A percentile compares a stretch with the other conserved stretches of the same genome.
These are phyloP conservation scores for Plantago elongata DNA, from an alignment of 257 asterid genomes.

Conservation along the genomic window DNA sequence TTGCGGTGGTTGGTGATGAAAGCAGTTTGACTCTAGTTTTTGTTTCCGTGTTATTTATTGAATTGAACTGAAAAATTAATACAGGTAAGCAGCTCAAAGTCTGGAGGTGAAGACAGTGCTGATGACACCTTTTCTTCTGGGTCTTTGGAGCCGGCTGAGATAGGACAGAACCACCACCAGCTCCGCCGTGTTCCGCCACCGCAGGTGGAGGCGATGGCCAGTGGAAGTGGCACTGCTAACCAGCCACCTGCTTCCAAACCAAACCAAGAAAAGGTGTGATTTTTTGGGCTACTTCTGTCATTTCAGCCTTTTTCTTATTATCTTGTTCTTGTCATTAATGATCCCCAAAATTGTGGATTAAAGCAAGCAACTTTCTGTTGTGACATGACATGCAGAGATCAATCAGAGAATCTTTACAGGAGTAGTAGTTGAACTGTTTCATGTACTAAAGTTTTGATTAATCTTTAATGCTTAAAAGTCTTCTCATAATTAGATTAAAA, in stretches of 20 bases:
- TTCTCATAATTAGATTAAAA: too few species aligned
- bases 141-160: too few species aligned
- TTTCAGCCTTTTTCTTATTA: constrained; percentile 5
- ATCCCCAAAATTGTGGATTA: constrained; percentile 36
- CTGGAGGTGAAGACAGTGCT: constrained; percentile 66
- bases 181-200: not conserved
- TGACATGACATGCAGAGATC: constrained; percentile 36
- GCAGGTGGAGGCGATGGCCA: constrained; percentile 34
- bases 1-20: constrained; percentile 24
- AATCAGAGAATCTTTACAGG: constrained; percentile 44
- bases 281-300: not conserved
- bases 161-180: too few species aligned
- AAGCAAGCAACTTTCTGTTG: constrained; percentile 23
- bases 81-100: constrained; percentile 76
- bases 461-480: too few species aligned
- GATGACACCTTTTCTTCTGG: constrained; percentile 58
- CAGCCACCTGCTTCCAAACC: constrained; percentile 33
- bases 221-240: constrained; percentile 31
- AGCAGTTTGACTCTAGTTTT: constrained; percentile 29
- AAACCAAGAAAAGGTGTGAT: constrained; percentile 51
- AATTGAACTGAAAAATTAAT: constrained; percentile 2
- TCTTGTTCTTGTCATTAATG: not conserved
- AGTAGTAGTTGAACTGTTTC: constrained; percentile 9
- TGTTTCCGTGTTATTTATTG: constrained; percentile 10
- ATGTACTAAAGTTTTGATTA: too few species aligned